phyloP scores from a whole-genome alignment of 306 rosid species.

The Canavalia gladiata region DNA sequence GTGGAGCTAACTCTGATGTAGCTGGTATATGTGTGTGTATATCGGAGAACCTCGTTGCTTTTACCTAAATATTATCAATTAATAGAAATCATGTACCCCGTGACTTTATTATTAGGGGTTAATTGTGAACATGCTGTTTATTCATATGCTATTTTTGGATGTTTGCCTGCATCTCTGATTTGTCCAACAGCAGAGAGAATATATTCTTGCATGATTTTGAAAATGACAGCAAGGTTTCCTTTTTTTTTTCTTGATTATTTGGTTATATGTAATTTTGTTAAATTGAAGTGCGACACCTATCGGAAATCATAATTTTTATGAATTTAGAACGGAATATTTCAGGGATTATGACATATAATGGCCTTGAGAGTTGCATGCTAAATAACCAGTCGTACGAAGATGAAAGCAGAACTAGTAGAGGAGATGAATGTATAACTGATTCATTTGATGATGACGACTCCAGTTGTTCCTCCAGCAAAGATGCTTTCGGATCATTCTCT shows the following conservation, averaged over 20 bases:
- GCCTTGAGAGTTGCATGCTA: constrained; percentile 88
- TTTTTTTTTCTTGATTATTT: constrained; percentile 16
- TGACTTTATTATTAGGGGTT: constrained; percentile 20
- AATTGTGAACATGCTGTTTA: constrained; percentile 22
- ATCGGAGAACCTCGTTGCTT: background rate
- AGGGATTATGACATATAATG: constrained; percentile 90
- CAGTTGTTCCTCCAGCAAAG: constrained; percentile 89
- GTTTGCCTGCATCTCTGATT: constrained; percentile 48
- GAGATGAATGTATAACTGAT: constrained; percentile 85
- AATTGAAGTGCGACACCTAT: constrained; percentile 1
- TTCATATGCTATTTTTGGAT: constrained; percentile 47
- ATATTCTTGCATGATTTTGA: constrained; percentile 54
- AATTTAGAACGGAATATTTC: constrained; percentile 51
- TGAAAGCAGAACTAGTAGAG: constrained; percentile 82
- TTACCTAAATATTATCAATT: constrained; percentile 13
- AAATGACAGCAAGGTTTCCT: constrained; percentile 42
- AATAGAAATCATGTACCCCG: constrained; percentile 10
- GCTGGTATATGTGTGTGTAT: background rate
- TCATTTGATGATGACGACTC: constrained; percentile 77
- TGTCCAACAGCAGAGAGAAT: constrained; percentile 46
- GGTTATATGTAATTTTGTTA: constrained; percentile 22
- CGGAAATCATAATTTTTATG: constrained; percentile 19
- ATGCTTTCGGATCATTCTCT: constrained; percentile 84
- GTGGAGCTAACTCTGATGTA: background rate
- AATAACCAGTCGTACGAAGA: constrained; percentile 72